These are phyloP conservation scores for Physcomitrium patens DNA, from an alignment of 225 moss, liverwort and hornwort species.

Conservation along the genomic window DNA sequence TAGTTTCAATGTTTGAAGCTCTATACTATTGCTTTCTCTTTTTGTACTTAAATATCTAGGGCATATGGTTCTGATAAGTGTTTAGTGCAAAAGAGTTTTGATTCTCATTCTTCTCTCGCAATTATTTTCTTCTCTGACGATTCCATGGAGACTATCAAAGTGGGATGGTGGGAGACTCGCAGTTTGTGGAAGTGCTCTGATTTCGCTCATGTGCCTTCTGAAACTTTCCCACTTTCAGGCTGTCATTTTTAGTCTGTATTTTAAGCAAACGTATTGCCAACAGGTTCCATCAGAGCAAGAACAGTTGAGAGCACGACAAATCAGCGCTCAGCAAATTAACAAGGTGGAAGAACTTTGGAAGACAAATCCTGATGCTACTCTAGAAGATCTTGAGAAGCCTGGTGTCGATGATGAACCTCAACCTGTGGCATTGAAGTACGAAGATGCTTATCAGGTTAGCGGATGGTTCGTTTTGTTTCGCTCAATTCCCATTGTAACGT, in stretches of 20 bases:
- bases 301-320: constrained; percentile 94
- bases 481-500: constrained; percentile 6
- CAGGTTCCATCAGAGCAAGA: constrained; percentile 99
- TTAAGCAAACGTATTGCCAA: not conserved
- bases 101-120: constrained; percentile 13
- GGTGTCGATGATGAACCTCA: constrained; percentile 98
- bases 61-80: constrained; percentile 5
- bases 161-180: constrained; percentile 2
- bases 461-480: not conserved
- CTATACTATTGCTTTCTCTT: not conserved
- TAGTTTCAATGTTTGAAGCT: not conserved
- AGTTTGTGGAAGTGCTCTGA: not conserved
- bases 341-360: constrained; percentile 99
- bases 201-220: not conserved
- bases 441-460: constrained; percentile 96
- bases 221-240: not conserved
- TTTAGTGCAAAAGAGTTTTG: not conserved
- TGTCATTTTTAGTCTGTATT: not conserved
- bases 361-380: constrained; percentile 84
- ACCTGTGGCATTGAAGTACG: constrained; percentile 90
- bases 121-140: not conserved
- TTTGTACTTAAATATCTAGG: constrained; percentile 2
- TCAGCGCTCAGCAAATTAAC: constrained; percentile 99
- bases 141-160: not conserved
- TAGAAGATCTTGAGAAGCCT: constrained; percentile 99